Evolutionary conservation across 2,329 filamentous ascomycete species (phyloP).

Genomic region (Diaporthe aspalathi): DNA sequence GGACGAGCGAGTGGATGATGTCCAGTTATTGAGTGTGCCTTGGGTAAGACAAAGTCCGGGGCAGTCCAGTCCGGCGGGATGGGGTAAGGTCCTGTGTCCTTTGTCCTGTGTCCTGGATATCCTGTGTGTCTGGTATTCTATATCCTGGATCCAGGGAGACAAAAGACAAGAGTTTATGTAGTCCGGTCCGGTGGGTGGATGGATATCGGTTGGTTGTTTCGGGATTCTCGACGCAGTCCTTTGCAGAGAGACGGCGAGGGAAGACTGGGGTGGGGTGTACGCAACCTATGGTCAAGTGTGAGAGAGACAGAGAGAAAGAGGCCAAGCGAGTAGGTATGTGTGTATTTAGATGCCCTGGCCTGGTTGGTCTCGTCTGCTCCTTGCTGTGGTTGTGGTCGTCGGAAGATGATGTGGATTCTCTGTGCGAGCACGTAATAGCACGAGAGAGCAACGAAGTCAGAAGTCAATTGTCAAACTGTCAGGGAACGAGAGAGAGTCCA

Average conservation of each 20-base stretch:
- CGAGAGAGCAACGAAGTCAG: constrained; percentile 1
- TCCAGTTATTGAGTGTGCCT: not conserved
- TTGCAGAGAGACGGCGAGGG: constrained; percentile 10
- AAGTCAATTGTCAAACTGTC: constrained; percentile 9
- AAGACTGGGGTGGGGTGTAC: not conserved
- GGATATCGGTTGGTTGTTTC: too few species aligned
- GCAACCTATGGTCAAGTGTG: constrained; percentile 1
- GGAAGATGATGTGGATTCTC: constrained; percentile 12
- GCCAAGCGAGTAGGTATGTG: not conserved
- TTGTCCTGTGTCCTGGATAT: not conserved
- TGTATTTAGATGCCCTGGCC: not conserved
- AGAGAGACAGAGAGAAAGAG: too few species aligned
- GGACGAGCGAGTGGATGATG: constrained; percentile 2
- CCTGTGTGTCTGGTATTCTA: not conserved
- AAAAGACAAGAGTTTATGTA: constrained; percentile 4
- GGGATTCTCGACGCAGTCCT: not conserved
- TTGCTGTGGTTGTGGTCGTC: not conserved
- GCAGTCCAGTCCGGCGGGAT: constrained; percentile 11
- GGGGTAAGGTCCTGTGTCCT: not conserved
- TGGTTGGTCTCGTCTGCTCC: not conserved
- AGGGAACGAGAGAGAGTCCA: constrained; percentile 20
- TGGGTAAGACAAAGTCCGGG: constrained; percentile 12
- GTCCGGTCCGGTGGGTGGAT: not conserved
- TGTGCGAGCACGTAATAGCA: constrained; percentile 31
- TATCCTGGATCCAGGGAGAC: not conserved